Percentiles rank a stretch among this genome's conserved stretches.
Conservation (phyloP, 495 filamentous ascomycete genomes). For the Tuber indicum region DNA sequence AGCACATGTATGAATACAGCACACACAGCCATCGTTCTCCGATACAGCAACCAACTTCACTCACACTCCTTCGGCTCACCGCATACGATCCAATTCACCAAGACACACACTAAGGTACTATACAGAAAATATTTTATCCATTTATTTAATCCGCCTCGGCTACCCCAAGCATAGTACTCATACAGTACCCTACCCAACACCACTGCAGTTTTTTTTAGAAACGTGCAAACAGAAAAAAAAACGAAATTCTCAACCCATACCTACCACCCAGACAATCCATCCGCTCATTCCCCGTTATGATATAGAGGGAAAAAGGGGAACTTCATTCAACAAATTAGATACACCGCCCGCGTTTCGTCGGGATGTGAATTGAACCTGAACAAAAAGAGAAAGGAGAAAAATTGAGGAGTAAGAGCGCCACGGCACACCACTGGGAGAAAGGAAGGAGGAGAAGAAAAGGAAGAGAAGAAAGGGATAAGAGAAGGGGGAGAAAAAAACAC, state of each 20-base stretch:
- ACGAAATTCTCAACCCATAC: slow-evolving; percentile 17
- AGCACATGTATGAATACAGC: background rate
- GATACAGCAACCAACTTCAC: background rate
- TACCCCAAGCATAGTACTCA: background rate
- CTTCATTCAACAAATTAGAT: background rate
- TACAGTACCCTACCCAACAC: background rate
- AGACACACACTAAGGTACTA: background rate
- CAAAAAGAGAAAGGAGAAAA: background rate
- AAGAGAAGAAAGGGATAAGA: background rate
- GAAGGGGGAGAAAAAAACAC: background rate
- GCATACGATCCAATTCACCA: background rate
- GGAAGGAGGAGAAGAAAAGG: background rate
- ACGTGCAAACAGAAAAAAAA: slow-evolving; percentile 11
- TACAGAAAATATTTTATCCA: background rate
- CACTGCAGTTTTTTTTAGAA: background rate
- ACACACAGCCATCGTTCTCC: background rate
- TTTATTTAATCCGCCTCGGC: background rate
- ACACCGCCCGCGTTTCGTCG: background rate
- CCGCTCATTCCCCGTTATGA: background rate
- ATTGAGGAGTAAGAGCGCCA: background rate
- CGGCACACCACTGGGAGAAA: background rate
- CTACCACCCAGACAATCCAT: background rate
- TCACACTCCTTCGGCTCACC: background rate
- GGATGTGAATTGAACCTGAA: background rate
- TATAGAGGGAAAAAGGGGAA: background rate